These are phyloP conservation scores for Lindgomyces ingoldianus DNA, from an alignment of 495 filamentous ascomycete genomes.

Conservation along the genomic window DNA sequence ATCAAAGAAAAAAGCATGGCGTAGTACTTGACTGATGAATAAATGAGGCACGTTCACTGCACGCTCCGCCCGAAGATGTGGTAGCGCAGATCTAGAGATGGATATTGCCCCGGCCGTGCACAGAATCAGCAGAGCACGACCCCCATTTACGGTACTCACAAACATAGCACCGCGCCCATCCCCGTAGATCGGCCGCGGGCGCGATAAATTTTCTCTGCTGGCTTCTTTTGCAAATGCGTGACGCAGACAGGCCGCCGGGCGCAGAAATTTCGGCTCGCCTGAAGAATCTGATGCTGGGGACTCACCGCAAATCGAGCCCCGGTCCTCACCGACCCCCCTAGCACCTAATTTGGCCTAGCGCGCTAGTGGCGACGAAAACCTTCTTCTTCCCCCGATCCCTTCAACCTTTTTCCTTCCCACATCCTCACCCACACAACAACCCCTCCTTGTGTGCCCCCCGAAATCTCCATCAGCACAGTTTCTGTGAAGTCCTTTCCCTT, in stretches of 20 bases:
- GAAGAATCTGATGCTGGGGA: not conserved
- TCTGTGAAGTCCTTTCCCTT: constrained; percentile 32
- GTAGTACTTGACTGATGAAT: constrained; percentile 22
- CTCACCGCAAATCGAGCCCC: constrained; percentile 2
- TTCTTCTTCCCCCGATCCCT: constrained; percentile 1
- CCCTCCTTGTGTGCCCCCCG: constrained; percentile 29
- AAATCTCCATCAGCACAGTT: constrained; percentile 20
- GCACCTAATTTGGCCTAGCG: constrained; percentile 14
- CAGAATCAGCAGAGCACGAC: not conserved
- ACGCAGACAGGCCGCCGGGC: not conserved
- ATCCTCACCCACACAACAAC: constrained; percentile 28
- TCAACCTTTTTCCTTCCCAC: constrained; percentile 6
- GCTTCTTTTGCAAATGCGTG: too few relatives aligned
- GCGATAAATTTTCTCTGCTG: too few relatives aligned
- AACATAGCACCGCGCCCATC: too few relatives aligned
- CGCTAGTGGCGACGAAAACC: constrained; percentile 17
- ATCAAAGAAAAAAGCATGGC: constrained; percentile 49
- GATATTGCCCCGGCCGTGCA: not conserved
- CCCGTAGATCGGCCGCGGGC: too few relatives aligned
- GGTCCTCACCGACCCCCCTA: not conserved
- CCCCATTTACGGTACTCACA: too few relatives aligned
- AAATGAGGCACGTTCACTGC: not conserved
- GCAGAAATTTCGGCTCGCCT: not conserved
- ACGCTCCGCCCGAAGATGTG: not conserved
- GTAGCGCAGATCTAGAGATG: constrained; percentile 8